Evolutionary conservation across 2,329 filamentous ascomycete species (phyloP), one percentile per base, ranked within the genome.

Genomic region (Graphilbum ipis-grandicollis): DNA sequence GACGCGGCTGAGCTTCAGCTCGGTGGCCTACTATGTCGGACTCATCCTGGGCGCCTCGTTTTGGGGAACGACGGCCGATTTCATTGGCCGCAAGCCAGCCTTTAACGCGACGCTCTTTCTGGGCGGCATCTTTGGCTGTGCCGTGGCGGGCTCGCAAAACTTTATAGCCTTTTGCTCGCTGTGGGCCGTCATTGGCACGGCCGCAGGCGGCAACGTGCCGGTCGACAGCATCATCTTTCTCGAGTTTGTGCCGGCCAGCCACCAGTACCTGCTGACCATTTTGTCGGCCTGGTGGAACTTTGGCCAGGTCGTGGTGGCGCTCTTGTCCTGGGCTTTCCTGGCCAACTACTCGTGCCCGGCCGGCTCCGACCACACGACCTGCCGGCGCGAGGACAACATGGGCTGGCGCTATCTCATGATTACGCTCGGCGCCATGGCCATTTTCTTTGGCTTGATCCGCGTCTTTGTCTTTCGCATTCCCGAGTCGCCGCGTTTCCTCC

Each of bases 141-240:
- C 68, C 0, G 67, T 66, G 4, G 73, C 71, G 0, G 66, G 68
- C 0, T 62, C 66, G 0, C 66, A 65, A 2, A 73, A 65, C 41
- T 79, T 76, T 40, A 62, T 62, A 1, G 63, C 65, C 0, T 63
- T 74, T 14, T 39, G 39, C 18, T 13, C 37, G 8, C 28, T 43
- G 14, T 41, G 39, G 39, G 68, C 70, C 9, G 52, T 67, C 28
- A 52, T 61, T 7, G 58, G 58, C 8, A 54, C 53, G 1, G 57
- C 51, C 1, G 59, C 56, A 7, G 62, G 62, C 14, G 65, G 65
- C 8, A 68, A 68, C 38, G 54, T 67, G 9, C 58, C 64, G 14
- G 57, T 68, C 33, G 65, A 68, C 48, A 62, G 58, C 23, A 61
- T 62, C 41, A 61, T 69, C 30, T 66, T 68, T 45, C 52, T 68